These are phyloP conservation scores for Purpureocillium takamizusanense DNA, from an alignment of 2,329 filamentous ascomycete species.

Conservation along the genomic window DNA sequence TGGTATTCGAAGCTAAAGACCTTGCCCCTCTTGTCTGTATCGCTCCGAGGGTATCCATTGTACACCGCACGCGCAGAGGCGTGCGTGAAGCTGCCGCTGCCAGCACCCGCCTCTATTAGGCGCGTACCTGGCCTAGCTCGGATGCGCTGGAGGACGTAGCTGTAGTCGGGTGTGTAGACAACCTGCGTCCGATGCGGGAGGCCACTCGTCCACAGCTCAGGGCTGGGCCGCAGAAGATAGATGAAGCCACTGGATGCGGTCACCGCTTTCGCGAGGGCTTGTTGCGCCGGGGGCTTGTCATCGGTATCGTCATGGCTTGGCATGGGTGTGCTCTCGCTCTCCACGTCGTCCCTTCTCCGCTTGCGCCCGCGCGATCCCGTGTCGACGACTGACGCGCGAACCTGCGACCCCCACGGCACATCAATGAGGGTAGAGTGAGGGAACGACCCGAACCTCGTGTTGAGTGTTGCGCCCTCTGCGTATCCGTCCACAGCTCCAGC, in stretches of 20 bases:
- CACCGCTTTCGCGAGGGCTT: conserved; percentile 35
- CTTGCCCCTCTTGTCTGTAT: conserved; percentile 45
- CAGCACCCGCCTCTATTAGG: conserved; percentile 73
- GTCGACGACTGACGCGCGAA: conserved; percentile 81
- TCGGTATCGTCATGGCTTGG: conserved; percentile 24
- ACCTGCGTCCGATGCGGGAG: conserved; percentile 78
- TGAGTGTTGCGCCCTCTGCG: conserved; percentile 68
- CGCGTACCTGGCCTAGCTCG: conserved; percentile 62
- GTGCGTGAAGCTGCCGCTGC: conserved; percentile 78
- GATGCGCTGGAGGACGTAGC: conserved; percentile 71
- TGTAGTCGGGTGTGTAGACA: conserved; percentile 81
- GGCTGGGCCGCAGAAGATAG: conserved; percentile 69
- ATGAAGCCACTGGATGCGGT: conserved; percentile 61
- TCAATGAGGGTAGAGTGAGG: conserved; percentile 70
- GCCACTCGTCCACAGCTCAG: conserved; percentile 73
- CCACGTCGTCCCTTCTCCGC: conserved; percentile 38
- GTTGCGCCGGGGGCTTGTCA: conserved; percentile 18
- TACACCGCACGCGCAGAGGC: conserved; percentile 69
- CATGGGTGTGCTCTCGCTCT: conserved; percentile 32
- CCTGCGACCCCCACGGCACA: conserved; percentile 84
- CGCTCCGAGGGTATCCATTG: conserved; percentile 52
- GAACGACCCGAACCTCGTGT: conserved; percentile 90
- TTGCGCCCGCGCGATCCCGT: conserved; percentile 80
- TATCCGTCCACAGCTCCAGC: conserved; percentile 61
- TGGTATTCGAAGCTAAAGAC: conserved; percentile 83